A percentile compares a stretch with the other conserved stretches of the same genome.
Evolutionary conservation across 176 grass and related monocot species (phyloP).

Genomic region (barley (Hordeum vulgare)): MorexV3_pseudomolecules_assembly NC_058524.1:619350920-619351419

Average conservation of each 20-base stretch:
- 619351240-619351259: constrained; percentile 79
- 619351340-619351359: constrained; percentile 95
- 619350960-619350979: constrained; percentile 95
- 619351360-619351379: constrained; percentile 96
- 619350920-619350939: constrained; percentile 91
- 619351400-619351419: constrained; percentile 7
- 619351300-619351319: constrained; percentile 94
- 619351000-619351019: constrained; percentile 4
- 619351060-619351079: no score
- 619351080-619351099: no score
- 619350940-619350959: constrained; percentile 91
- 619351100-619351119: no score
- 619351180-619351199: not conserved
- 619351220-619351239: constrained; percentile 74
- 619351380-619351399: constrained; percentile 22
- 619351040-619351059: no score
- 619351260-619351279: constrained; percentile 81
- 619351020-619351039: no score
- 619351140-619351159: not conserved
- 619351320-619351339: constrained; percentile 79
- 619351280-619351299: constrained; percentile 98
- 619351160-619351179: constrained; percentile 10
- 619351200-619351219: constrained; percentile 8
- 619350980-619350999: constrained; percentile 78
- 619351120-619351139: no score